A percentile compares a stretch with the other conserved stretches of the same genome.
Evolutionary conservation across 768 basidiomycete species (phyloP).

Genomic region (Daedaleopsis sinensis): DNA sequence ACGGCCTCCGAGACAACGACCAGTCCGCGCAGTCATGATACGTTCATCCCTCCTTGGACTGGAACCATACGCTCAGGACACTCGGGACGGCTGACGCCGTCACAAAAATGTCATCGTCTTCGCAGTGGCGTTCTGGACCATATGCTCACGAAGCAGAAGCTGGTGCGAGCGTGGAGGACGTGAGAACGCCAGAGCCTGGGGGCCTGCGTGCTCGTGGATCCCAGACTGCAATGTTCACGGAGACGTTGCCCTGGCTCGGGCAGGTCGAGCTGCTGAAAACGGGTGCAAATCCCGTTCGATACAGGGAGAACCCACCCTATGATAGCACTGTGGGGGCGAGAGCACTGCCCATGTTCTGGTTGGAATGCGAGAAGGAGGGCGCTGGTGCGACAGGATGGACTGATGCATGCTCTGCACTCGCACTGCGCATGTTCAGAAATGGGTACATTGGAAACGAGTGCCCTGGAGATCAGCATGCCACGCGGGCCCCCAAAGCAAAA

Average conservation of each 20-base stretch:
- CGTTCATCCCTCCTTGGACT: neutral
- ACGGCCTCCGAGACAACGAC: too few species aligned
- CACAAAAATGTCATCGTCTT: neutral
- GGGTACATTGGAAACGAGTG: neutral
- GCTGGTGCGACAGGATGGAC: neutral
- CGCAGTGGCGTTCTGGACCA: conserved; percentile 6
- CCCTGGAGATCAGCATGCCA: neutral
- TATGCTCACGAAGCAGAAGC: conserved; percentile 5
- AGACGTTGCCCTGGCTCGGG: neutral
- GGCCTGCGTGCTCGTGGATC: neutral
- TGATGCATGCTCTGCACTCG: neutral
- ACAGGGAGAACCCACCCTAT: neutral
- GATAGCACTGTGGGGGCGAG: too few species aligned
- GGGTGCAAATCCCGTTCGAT: neutral
- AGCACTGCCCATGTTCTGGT: neutral
- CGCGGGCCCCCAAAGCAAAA: neutral
- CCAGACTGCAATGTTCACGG: neutral
- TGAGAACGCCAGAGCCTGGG: neutral
- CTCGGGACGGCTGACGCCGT: neutral
- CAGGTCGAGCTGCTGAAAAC: neutral
- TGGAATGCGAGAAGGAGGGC: neutral
- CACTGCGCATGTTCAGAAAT: neutral
- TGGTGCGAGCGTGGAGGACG: neutral
- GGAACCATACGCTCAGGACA: neutral
- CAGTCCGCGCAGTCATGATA: neutral